Evolutionary conservation across 2,329 filamentous ascomycete genomes (phyloP).

Genomic region (Pseudonectria foliicola): DNA sequence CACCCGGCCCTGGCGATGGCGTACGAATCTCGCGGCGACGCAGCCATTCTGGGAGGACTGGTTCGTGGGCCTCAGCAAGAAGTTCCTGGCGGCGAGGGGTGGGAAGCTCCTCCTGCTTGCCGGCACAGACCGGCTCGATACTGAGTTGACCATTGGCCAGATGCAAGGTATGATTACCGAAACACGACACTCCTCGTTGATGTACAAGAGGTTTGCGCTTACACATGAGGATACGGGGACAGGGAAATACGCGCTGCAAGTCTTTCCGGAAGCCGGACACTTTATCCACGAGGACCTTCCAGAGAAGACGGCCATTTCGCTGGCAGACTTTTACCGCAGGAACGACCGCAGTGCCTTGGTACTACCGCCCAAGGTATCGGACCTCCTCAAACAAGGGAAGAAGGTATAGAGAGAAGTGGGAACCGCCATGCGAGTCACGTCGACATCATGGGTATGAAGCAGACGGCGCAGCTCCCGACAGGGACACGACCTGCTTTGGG

Average conservation of each 20-base stretch:
- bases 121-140: conserved; percentile 84
- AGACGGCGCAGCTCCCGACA: no score
- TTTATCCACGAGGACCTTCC: conserved; percentile 96
- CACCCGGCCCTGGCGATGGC: conserved; percentile 65
- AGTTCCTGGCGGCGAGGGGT: conserved; percentile 74
- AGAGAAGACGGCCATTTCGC: conserved; percentile 74
- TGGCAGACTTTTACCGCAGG: conserved; percentile 85
- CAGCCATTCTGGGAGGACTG: conserved; percentile 91
- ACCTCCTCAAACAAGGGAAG: conserved; percentile 57
- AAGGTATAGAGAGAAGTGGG: conserved; percentile 38
- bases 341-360: conserved; percentile 84
- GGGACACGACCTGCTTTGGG: no score
- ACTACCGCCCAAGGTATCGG: conserved; percentile 84
- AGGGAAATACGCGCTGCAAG: conserved; percentile 92
- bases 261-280: conserved; percentile 91
- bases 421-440: neutral
- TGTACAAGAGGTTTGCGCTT: conserved; percentile 4
- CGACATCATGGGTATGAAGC: neutral
- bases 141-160: conserved; percentile 88
- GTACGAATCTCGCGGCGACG: conserved; percentile 75
- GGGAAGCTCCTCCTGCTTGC: conserved; percentile 82
- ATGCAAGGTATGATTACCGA: conserved; percentile 77
- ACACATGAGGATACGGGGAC: conserved; percentile 1
- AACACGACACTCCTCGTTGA: neutral
- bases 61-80: conserved; percentile 82